Base-by-base conservation (phyloP, 805 yeast species). In the Saccharomycopsis synnaedendra region DNA sequence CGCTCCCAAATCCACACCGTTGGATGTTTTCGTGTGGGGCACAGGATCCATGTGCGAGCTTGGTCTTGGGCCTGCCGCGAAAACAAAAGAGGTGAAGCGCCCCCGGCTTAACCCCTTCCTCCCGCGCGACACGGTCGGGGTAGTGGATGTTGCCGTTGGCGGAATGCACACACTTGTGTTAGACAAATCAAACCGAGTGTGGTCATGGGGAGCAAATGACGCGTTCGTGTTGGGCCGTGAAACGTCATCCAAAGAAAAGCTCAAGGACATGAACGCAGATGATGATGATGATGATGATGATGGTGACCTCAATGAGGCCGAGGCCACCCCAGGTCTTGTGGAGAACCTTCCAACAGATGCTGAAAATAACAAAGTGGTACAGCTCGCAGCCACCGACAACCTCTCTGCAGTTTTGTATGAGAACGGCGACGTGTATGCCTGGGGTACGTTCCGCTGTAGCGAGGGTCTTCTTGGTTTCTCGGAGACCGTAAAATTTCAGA, bases 131-230 rank as follows among this genome's bases (percentile, higher is more conserved):
- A 75, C 75, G 3, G 76, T 72, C 6, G 82, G 83, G 2, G 78
- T 93, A 47, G 93, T 88, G 31, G 90, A 86, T 54, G 71, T 93
- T 58, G 87, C 95, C 1, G 95, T 79, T 30, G 99, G 99, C 44
- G 99, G 98, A 45, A 90, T 93, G 83, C 99, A 93, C 60, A 77
- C 84, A 1, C 61, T 93, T 41, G 97, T 90, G 0, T 65, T 90
- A 45, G 97, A 88, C 60, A 63, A 75, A 38, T 68, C 77, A 11
- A 87, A 87, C 55, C 71, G 75, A 50, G 64, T 93, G n/a, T 93
- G 97, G 96, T 84, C 96, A 3, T 93, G 99, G 99, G 99, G 99
- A 50, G 84, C 85, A 42, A 93, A 93, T 57, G 99, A 93, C 59
- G 80, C 88, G 52, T 87, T 83, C 36, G 97, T 85, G 3, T 69